These are phyloP conservation scores for Ochetophila trinervis DNA, from an alignment of 306 rosid species.

Conservation along the genomic window DNA sequence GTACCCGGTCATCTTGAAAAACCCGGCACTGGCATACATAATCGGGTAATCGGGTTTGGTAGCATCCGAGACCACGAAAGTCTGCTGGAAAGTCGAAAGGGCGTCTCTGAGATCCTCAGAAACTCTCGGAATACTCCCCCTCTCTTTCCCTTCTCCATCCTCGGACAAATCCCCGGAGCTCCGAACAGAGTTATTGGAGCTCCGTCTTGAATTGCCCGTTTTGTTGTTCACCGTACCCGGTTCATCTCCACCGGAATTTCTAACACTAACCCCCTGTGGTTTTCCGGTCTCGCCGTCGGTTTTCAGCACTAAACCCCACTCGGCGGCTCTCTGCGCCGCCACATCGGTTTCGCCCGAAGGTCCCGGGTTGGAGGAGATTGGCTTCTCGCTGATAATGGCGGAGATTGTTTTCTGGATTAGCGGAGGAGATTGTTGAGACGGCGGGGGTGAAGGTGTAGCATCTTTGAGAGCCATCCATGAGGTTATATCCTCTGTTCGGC, in stretches of 20 bases:
- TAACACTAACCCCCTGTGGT: slow-evolving; percentile 66
- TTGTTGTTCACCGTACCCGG: slow-evolving; percentile 16
- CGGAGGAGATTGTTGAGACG: slow-evolving; percentile 10
- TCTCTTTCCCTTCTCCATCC: slow-evolving; percentile 46
- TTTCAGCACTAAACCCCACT: slow-evolving; percentile 84
- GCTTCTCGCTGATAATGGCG: slow-evolving; percentile 28
- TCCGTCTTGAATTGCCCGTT: slow-evolving; percentile 39
- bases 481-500: slow-evolving; percentile 37
- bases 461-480: slow-evolving; percentile 93
- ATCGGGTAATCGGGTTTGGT: slow-evolving; percentile 91
- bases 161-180: slow-evolving; percentile 67
- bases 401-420: slow-evolving; percentile 33
- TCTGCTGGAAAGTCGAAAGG: slow-evolving; percentile 82
- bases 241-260: slow-evolving; percentile 74
- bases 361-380: not conserved
- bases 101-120: slow-evolving; percentile 81
- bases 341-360: slow-evolving; percentile 28
- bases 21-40: slow-evolving; percentile 89
- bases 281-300: slow-evolving; percentile 80
- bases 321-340: slow-evolving; percentile 84
- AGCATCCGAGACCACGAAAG: slow-evolving; percentile 91
- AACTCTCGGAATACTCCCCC: slow-evolving; percentile 54
- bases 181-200: slow-evolving; percentile 61
- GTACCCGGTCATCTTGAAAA: slow-evolving; percentile 94
- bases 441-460: slow-evolving; percentile 26